phyloP scores from a whole-genome alignment of 257 asterid species.

The Capsicum baccatum region DNA sequence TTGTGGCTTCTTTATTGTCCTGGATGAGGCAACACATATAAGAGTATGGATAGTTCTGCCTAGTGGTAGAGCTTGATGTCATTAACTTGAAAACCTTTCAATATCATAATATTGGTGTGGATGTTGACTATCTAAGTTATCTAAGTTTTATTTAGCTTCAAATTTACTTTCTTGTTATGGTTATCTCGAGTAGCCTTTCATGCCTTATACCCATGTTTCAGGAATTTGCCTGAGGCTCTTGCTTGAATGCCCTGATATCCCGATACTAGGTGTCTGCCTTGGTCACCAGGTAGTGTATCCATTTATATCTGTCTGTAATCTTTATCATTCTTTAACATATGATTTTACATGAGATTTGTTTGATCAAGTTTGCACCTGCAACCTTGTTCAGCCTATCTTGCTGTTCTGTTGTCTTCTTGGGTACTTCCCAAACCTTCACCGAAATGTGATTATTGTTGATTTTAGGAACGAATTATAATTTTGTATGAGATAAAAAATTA shows the following conservation, averaged over 20 bases:
- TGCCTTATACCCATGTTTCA: conserved; percentile 40
- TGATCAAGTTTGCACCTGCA: conserved; percentile 23
- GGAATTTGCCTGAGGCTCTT: conserved; percentile 93
- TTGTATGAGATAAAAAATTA: not conserved
- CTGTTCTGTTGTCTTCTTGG: not conserved
- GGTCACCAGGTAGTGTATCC: conserved; percentile 87
- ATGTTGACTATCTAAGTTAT: not conserved
- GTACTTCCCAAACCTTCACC: conserved; percentile 16
- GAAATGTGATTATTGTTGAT: not conserved
- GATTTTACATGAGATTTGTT: conserved; percentile 5
- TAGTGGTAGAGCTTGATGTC: not conserved
- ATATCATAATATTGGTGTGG: not conserved
- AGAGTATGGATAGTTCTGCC: conserved; percentile 18
- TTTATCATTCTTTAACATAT: not conserved
- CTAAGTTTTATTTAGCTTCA: not conserved
- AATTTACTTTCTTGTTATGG: conserved; percentile 25
- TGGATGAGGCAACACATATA: not conserved
- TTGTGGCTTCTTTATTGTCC: conserved; percentile 9
- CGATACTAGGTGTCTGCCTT: conserved; percentile 96
- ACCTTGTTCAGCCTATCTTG: not conserved
- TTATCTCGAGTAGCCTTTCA: conserved; percentile 5
- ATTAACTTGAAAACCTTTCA: conserved; percentile 22
- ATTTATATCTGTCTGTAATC: not conserved
- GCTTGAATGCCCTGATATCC: conserved; percentile 87
- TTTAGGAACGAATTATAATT: not conserved